phyloP scores from a whole-genome alignment of 805 yeast genomes.

The Tetrapisispora iriomotensis region DNA sequence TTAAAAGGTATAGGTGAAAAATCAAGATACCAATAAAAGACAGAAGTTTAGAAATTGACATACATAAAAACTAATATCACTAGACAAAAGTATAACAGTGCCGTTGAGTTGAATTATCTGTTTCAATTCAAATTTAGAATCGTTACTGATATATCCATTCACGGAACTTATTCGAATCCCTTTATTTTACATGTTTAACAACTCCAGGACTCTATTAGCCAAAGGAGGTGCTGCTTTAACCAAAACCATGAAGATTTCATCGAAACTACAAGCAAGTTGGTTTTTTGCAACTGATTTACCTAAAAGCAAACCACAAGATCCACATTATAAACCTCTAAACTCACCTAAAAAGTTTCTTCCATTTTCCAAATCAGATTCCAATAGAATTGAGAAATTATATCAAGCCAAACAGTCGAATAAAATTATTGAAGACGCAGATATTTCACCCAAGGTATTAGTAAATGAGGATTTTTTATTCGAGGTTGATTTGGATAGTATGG shows the following conservation, averaged over 20 bases:
- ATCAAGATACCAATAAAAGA: too few relatives aligned
- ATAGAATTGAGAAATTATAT: slow-evolving; percentile 45
- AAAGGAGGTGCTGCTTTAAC: not conserved
- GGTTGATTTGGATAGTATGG: slow-evolving; percentile 50
- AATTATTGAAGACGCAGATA: not conserved
- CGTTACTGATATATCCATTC: too few relatives aligned
- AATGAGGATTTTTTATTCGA: slow-evolving; percentile 73
- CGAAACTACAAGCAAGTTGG: slow-evolving; percentile 37
- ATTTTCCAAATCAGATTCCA: slow-evolving; percentile 56
- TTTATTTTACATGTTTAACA: too few relatives aligned
- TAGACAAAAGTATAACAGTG: too few relatives aligned
- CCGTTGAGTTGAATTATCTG: too few relatives aligned
- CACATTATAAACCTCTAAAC: slow-evolving; percentile 39
- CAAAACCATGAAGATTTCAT: not conserved
- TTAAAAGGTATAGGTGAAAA: too few relatives aligned
- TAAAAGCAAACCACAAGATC: slow-evolving; percentile 50
- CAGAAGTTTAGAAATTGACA: too few relatives aligned
- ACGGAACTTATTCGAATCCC: too few relatives aligned
- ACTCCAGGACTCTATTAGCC: not conserved
- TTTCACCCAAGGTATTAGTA: slow-evolving; percentile 37
- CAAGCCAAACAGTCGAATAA: slow-evolving; percentile 3
- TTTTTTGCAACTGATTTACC: slow-evolving; percentile 80
- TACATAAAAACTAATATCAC: too few relatives aligned
- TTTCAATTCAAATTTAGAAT: too few relatives aligned
- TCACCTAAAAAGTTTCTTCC: slow-evolving; percentile 54